phyloP scores from a whole-genome alignment of 345 rosid species.

The Triadica sebifera region DNA sequence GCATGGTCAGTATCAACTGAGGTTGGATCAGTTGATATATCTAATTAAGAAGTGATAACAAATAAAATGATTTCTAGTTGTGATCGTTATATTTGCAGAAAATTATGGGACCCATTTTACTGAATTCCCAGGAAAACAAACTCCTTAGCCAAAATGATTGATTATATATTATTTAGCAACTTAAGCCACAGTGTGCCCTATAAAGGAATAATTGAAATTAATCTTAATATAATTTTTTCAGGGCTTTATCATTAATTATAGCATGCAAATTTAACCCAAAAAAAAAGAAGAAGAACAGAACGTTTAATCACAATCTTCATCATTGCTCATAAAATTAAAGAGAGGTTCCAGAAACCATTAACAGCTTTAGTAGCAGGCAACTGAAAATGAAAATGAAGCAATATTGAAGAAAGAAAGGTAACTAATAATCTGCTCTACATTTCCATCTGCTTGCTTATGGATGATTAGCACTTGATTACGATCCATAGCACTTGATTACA shows the following conservation, averaged over 20 bases:
- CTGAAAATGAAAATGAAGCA: slow-evolving; percentile 9
- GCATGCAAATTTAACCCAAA: too few species aligned
- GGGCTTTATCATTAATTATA: too few species aligned
- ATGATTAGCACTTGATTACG: slow-evolving; percentile 14
- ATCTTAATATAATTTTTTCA: too few species aligned
- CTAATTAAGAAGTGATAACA: too few species aligned
- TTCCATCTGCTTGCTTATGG: slow-evolving; percentile 8
- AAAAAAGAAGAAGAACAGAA: not conserved
- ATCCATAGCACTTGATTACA: slow-evolving; percentile 19
- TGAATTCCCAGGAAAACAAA: too few species aligned
- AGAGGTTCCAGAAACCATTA: slow-evolving; percentile 18
- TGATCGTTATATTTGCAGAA: too few species aligned
- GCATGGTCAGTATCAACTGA: not conserved
- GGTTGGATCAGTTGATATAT: not conserved
- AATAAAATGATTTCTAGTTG: too few species aligned
- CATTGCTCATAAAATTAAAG: slow-evolving; percentile 19
- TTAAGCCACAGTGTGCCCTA: too few species aligned
- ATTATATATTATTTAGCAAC: too few species aligned
- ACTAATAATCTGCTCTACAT: slow-evolving; percentile 4
- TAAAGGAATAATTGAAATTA: too few species aligned
- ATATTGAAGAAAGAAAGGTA: not conserved
- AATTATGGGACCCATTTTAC: too few species aligned
- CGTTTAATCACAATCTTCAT: slow-evolving; percentile 35
- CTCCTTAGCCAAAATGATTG: too few species aligned
- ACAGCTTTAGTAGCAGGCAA: slow-evolving; percentile 11